phyloP scores from a whole-genome alignment of 495 filamentous ascomycete species.

The Penicillium cosmopolitanum region DNA sequence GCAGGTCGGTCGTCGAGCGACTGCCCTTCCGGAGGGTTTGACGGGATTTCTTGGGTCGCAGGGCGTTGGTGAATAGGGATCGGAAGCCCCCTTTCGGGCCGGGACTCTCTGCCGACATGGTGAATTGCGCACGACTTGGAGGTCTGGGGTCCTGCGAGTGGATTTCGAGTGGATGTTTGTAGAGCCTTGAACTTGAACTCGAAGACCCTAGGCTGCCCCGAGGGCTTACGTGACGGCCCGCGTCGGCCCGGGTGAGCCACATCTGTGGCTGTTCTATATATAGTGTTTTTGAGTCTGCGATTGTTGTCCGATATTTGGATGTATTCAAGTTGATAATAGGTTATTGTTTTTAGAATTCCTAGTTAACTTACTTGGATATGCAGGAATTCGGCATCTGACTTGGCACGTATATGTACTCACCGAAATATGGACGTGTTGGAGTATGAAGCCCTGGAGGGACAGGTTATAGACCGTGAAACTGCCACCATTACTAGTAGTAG shows the following conservation, averaged over 20 bases:
- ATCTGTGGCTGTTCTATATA: background rate
- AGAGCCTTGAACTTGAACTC: background rate
- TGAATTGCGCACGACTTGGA: slow-evolving; percentile 1
- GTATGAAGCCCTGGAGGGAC: too few relatives aligned
- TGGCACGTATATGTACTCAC: too few relatives aligned
- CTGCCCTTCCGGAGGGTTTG: slow-evolving; percentile 49
- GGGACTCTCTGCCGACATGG: slow-evolving; percentile 42
- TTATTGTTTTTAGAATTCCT: too few relatives aligned
- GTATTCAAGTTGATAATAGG: too few relatives aligned
- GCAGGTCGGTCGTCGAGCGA: slow-evolving; percentile 38
- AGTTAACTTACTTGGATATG: too few relatives aligned
- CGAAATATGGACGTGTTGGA: too few relatives aligned
- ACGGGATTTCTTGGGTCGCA: slow-evolving; percentile 51
- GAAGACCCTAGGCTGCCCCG: background rate
- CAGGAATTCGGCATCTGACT: too few relatives aligned
- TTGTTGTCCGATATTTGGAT: too few relatives aligned
- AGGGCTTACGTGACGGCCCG: slow-evolving; percentile 13
- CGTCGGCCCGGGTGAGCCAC: slow-evolving; percentile 11
- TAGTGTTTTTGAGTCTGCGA: too few relatives aligned
- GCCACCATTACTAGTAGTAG: too few relatives aligned
- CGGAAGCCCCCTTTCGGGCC: slow-evolving; percentile 41
- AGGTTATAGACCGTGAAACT: too few relatives aligned
- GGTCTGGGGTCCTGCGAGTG: too few relatives aligned
- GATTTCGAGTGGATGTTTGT: background rate
- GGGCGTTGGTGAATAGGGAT: slow-evolving; percentile 39